Evolutionary conservation across 441 rosid species (phyloP).

Genomic region (Sinapis alba): DNA sequence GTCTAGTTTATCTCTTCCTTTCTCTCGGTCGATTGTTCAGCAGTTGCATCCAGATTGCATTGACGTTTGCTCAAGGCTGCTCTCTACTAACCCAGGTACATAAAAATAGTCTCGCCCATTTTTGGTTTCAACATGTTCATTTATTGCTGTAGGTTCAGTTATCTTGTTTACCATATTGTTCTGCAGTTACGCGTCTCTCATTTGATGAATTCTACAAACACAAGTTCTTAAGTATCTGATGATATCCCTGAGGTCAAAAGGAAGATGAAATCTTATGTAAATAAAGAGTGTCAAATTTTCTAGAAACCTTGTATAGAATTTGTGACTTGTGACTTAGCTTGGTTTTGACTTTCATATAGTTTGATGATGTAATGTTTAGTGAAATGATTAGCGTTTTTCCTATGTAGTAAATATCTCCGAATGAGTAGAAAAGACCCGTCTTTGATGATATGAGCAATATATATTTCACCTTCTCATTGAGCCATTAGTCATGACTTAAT

Average conservation of each 20-base stretch:
- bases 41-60: slow-evolving; percentile 58
- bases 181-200: slow-evolving; percentile 59
- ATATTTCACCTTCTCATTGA: slow-evolving; percentile 13
- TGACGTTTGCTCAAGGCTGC: slow-evolving; percentile 64
- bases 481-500: neutral
- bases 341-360: slow-evolving; percentile 7
- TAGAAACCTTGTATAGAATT: neutral
- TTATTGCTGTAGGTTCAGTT: neutral
- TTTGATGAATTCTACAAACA: slow-evolving; percentile 64
- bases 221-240: slow-evolving; percentile 44
- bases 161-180: slow-evolving; percentile 1
- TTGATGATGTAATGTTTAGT: slow-evolving; percentile 15
- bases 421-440: neutral
- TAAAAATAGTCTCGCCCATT: neutral
- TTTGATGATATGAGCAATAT: slow-evolving; percentile 1
- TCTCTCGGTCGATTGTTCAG: slow-evolving; percentile 51
- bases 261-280: slow-evolving; percentile 13
- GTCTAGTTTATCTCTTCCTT: slow-evolving; percentile 52
- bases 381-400: neutral
- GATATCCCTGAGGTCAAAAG: slow-evolving; percentile 10
- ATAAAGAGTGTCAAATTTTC: neutral
- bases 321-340: neutral
- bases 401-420: neutral
- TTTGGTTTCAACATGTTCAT: no score
- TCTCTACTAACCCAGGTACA: slow-evolving; percentile 60